Evolutionary conservation across 805 yeast species (phyloP).

Genomic region (Wickerhamomyces ciferrii): DNA sequence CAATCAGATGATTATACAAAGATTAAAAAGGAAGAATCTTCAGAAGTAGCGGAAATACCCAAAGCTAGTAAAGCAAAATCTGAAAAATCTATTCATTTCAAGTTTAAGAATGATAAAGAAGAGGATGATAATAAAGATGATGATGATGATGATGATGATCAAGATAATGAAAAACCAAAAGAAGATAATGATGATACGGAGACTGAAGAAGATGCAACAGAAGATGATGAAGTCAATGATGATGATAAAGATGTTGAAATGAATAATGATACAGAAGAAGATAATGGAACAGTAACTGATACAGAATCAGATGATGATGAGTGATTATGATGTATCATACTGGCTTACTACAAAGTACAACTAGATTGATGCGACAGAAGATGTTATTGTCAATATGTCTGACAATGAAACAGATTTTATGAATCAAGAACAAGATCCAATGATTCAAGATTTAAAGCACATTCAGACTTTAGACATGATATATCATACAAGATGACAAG

Average conservation of each 20-base stretch:
- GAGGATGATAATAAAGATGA: slow-evolving; percentile 1
- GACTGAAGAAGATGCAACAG: slow-evolving; percentile 1
- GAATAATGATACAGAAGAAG: slow-evolving; percentile 1
- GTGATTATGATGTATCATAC: background rate
- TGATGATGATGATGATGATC: slow-evolving; percentile 1
- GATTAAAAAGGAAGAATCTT: background rate
- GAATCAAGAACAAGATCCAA: no score
- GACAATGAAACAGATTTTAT: no score
- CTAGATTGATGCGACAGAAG: no score
- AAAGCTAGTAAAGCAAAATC: background rate
- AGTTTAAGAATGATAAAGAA: slow-evolving; percentile 3
- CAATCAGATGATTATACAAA: background rate
- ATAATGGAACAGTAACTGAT: slow-evolving; percentile 2
- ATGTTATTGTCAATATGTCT: no score
- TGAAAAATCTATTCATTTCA: slow-evolving; percentile 1
- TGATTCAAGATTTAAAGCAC: no score
- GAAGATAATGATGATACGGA: slow-evolving; percentile 3
- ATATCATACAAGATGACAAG: no score
- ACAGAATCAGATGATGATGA: slow-evolving; percentile 1
- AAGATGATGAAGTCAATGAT: slow-evolving; percentile 2
- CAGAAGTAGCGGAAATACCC: background rate
- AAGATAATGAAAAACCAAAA: background rate
- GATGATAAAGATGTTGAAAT: slow-evolving; percentile 1
- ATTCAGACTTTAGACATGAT: no score
- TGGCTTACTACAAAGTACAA: no score